These are phyloP conservation scores for Aspergillus olivimuriae DNA, from an alignment of 495 filamentous ascomycete genomes.

Conservation along the genomic window DNA sequence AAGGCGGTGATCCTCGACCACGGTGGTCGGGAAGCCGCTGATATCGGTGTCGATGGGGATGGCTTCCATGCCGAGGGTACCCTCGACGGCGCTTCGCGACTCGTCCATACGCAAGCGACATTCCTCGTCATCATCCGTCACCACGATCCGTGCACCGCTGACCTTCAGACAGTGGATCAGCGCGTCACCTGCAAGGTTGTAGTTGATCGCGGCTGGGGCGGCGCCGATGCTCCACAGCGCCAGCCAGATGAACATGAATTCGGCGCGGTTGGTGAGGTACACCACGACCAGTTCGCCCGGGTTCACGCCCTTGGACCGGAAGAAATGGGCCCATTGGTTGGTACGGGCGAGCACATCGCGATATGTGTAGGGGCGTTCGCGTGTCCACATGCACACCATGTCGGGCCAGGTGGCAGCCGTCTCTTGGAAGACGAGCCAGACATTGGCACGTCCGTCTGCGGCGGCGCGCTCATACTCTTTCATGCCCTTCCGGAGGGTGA, in stretches of 20 bases:
- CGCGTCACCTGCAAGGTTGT: slow-evolving; percentile 59
- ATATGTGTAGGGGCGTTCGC: slow-evolving; percentile 57
- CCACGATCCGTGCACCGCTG: slow-evolving; percentile 48
- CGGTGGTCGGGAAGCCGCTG: slow-evolving; percentile 36
- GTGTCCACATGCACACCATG: slow-evolving; percentile 60
- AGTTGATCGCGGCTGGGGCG: slow-evolving; percentile 67
- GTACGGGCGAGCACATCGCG: slow-evolving; percentile 46
- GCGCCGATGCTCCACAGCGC: slow-evolving; percentile 58
- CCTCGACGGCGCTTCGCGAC: slow-evolving; percentile 38
- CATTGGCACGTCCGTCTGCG: slow-evolving; percentile 45
- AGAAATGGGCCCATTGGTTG: slow-evolving; percentile 61
- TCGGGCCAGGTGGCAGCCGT: slow-evolving; percentile 41
- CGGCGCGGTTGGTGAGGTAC: slow-evolving; percentile 61
- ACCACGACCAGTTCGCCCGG: slow-evolving; percentile 63
- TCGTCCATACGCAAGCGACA: slow-evolving; percentile 52
- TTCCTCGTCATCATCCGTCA: slow-evolving; percentile 59
- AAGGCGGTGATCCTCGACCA: slow-evolving; percentile 42
- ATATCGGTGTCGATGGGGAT: slow-evolving; percentile 42
- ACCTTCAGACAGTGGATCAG: slow-evolving; percentile 65
- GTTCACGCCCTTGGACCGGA: slow-evolving; percentile 51
- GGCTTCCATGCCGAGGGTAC: slow-evolving; percentile 47
- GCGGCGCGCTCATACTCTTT: slow-evolving; percentile 31
- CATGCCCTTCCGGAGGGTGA: slow-evolving; percentile 22
- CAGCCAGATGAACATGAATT: slow-evolving; percentile 62
- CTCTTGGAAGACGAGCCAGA: slow-evolving; percentile 62